Conservation (phyloP, 768 basidiomycete genomes). For the Cystobasidium tubakii region DNA sequence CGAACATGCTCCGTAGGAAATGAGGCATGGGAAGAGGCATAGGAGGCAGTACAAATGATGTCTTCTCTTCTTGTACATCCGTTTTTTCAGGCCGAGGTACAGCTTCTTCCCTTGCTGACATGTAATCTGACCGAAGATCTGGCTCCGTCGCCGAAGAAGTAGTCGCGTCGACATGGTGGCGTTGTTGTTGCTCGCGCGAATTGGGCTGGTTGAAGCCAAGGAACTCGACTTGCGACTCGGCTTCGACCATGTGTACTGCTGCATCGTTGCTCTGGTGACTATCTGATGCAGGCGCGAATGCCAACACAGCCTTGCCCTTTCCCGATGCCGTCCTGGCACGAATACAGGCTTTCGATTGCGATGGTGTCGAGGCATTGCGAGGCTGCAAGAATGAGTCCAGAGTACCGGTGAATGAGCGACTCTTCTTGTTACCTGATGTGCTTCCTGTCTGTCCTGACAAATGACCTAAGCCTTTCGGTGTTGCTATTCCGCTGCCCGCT, state of each 20-base stretch:
- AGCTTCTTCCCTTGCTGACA: not conserved
- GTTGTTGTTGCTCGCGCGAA: not conserved
- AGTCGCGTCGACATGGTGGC: not conserved
- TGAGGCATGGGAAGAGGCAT: conserved; percentile 12
- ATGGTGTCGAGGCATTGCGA: not conserved
- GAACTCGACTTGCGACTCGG: not conserved
- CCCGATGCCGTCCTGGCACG: not conserved
- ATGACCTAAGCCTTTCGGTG: not conserved
- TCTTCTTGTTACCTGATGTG: not conserved
- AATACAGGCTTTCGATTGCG: not conserved
- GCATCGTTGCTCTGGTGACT: not conserved
- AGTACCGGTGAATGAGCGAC: not conserved
- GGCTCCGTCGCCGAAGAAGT: conserved; percentile 2
- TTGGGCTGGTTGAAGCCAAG: not conserved
- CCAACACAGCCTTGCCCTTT: not conserved
- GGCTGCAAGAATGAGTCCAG: not conserved
- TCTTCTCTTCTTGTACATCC: not conserved
- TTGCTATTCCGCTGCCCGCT: conserved; percentile 9
- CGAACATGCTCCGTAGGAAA: not conserved
- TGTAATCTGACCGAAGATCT: not conserved
- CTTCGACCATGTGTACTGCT: not conserved
- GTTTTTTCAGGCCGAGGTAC: not conserved
- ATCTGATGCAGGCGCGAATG: not conserved
- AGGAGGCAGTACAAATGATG: not conserved
- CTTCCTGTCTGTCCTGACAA: not conserved